phyloP scores from a whole-genome alignment of 345 rosid genomes.

The Eucalyptus rudis region DNA sequence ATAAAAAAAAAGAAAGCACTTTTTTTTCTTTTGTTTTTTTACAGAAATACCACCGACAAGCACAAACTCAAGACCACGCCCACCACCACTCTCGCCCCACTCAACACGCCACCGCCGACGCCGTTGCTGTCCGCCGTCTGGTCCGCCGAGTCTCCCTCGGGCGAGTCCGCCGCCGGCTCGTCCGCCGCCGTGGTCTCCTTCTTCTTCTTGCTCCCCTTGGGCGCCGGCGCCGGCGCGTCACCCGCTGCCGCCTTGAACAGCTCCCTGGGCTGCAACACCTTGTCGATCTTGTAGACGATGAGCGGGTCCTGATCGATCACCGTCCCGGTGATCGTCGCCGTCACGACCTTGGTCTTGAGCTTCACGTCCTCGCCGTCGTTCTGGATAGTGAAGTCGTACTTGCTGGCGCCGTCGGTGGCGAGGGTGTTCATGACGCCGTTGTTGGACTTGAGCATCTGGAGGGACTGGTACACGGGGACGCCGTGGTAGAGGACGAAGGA shows the following conservation, averaged over 20 bases:
- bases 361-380: conserved; percentile 66
- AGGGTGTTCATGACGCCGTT: conserved; percentile 73
- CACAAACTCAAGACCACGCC: conserved; percentile 21
- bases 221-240: conserved; percentile 29
- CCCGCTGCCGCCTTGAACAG: conserved; percentile 49
- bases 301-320: conserved; percentile 73
- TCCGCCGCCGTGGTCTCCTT: conserved; percentile 13
- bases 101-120: conserved; percentile 25
- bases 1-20: background rate
- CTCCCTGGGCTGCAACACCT: conserved; percentile 70
- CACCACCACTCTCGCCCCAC: conserved; percentile 13
- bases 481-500: conserved; percentile 68
- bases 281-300: conserved; percentile 53
- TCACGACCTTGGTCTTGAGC: conserved; percentile 44
- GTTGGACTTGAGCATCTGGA: conserved; percentile 61
- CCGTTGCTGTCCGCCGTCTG: conserved; percentile 28
- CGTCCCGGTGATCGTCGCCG: conserved; percentile 51
- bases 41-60: conserved; percentile 21
- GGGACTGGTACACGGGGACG: conserved; percentile 58
- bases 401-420: conserved; percentile 79
- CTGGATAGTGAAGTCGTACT: conserved; percentile 69
- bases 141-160: conserved; percentile 27
- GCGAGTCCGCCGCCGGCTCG: conserved; percentile 46
- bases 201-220: conserved; percentile 18
- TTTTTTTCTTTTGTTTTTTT: background rate